Evolutionary conservation across 257 asterid genomes (phyloP).

Genomic region (Thymus mandschuricus): DNA sequence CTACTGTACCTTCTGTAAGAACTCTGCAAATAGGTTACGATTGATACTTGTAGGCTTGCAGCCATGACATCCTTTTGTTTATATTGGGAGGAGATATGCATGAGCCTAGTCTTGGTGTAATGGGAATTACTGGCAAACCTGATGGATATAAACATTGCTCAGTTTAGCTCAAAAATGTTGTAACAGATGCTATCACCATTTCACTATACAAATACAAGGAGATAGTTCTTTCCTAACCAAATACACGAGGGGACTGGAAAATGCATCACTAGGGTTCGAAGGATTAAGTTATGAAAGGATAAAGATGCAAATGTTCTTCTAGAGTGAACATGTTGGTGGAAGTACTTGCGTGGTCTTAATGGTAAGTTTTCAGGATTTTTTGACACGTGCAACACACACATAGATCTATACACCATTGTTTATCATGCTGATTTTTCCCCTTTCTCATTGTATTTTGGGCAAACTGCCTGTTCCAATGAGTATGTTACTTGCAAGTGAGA

Average conservation of each 20-base stretch:
- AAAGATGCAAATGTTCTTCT: neutral
- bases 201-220: neutral
- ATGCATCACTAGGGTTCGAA: neutral
- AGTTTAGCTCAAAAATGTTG: conserved; percentile 11
- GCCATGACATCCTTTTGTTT: neutral
- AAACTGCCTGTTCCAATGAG: neutral
- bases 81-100: conserved; percentile 8
- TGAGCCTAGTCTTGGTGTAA: neutral
- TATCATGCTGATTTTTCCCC: neutral
- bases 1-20: neutral
- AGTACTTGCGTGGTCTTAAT: neutral
- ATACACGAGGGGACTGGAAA: neutral
- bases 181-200: neutral
- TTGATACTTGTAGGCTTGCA: neutral
- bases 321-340: neutral
- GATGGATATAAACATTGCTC: neutral
- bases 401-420: neutral
- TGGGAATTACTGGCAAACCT: conserved; percentile 23
- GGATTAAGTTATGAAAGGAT: neutral
- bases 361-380: neutral
- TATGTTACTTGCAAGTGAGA: neutral
- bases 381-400: neutral
- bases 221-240: neutral
- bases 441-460: neutral
- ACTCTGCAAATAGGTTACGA: conserved; percentile 1